Conservation (phyloP, 805 yeast species). For the Naumovozyma dairenensis region DNA sequence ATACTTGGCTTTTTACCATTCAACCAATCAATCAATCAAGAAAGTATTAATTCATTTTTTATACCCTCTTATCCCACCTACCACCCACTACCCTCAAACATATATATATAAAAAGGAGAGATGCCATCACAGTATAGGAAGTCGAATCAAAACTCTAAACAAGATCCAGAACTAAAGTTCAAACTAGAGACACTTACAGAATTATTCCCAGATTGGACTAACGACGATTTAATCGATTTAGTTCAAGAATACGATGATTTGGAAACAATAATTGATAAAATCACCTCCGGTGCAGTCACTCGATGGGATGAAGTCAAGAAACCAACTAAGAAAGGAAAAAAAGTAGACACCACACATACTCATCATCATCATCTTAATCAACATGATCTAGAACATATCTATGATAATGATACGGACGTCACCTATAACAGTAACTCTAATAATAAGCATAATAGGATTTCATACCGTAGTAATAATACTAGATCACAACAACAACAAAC, state of each 20-base stretch:
- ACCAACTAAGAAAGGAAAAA: constrained; percentile 46
- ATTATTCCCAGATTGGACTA: constrained; percentile 91
- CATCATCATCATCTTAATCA: constrained; percentile 10
- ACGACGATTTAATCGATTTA: constrained; percentile 68
- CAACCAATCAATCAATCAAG: no score
- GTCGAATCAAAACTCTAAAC: constrained; percentile 13
- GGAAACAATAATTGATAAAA: constrained; percentile 74
- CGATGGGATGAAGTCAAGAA: constrained; percentile 91
- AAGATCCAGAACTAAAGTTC: constrained; percentile 27
- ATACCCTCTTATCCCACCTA: no score
- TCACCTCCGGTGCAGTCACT: constrained; percentile 80
- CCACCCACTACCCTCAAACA: no score
- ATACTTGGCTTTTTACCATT: no score
- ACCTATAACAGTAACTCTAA: constrained; percentile 6
- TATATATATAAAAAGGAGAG: not conserved
- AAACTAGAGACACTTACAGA: constrained; percentile 56
- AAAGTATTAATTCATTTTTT: no score
- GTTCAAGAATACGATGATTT: constrained; percentile 70
- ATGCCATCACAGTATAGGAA: constrained; percentile 21
- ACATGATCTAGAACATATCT: constrained; percentile 1
- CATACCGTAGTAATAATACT: constrained; percentile 1
- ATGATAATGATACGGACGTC: constrained; percentile 1
- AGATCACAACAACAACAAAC: constrained; percentile 2
- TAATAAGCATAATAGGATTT: constrained; percentile 11
- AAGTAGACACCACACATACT: constrained; percentile 19